phyloP scores from a whole-genome alignment of 2,329 filamentous ascomycete species.

The Allantophomopsis cytisporea region DNA sequence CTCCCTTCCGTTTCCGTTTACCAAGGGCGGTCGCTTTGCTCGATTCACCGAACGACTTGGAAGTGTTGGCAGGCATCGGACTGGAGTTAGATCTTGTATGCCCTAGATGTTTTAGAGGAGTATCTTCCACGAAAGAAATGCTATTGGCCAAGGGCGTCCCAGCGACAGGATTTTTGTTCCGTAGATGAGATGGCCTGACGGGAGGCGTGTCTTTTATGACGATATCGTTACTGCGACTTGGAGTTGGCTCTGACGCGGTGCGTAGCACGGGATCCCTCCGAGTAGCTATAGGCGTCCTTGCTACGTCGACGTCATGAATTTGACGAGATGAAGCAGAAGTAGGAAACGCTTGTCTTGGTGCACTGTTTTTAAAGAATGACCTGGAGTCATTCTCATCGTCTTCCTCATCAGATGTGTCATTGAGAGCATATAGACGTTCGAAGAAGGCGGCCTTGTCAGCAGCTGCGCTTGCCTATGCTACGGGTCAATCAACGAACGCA shows the following conservation, averaged over 20 bases:
- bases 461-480: background rate
- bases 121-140: conserved; percentile 2
- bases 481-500: too few species aligned
- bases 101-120: background rate
- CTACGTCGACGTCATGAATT: conserved; percentile 23
- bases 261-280: background rate
- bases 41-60: conserved; percentile 6
- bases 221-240: background rate
- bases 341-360: conserved; percentile 4
- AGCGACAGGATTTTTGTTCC: background rate
- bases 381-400: conserved; percentile 8
- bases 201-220: conserved; percentile 2
- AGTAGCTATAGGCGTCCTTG: conserved; percentile 14
- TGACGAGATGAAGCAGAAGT: conserved; percentile 25
- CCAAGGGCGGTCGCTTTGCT: conserved; percentile 8
- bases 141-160: conserved; percentile 1
- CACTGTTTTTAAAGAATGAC: conserved; percentile 4
- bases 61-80: conserved; percentile 1
- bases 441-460: conserved; percentile 7
- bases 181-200: background rate
- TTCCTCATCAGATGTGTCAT: conserved; percentile 14
- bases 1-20: conserved; percentile 31
- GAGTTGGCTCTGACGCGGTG: conserved; percentile 2
- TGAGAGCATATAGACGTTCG: conserved; percentile 11
- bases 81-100: conserved; percentile 7